A percentile compares a stretch with the other conserved stretches of the same genome.
Evolutionary conservation across 768 basidiomycete species (phyloP).

Genomic region (Mrakia gelida): DNA sequence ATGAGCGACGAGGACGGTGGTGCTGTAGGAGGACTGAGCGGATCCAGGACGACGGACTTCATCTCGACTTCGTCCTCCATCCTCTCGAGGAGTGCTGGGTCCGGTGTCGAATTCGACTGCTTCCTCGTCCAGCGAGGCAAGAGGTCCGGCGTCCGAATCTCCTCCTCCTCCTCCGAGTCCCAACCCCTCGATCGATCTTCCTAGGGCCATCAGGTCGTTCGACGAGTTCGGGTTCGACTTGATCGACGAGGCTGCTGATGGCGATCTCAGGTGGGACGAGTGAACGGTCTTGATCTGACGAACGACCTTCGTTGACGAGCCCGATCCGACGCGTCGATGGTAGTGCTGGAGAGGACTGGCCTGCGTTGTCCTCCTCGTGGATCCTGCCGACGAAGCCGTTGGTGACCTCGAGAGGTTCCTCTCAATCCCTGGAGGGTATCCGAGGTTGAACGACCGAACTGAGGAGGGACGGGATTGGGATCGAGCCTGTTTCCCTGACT

Average conservation of each 20-base stretch:
- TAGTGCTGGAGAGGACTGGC: constrained; percentile 72
- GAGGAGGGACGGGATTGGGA: constrained; percentile 69
- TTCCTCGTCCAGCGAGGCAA: constrained; percentile 13
- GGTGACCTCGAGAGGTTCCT: constrained; percentile 64
- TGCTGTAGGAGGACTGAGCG: constrained; percentile 35
- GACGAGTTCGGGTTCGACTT: constrained; percentile 58
- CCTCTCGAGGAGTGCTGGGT: neutral
- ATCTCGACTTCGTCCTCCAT: neutral
- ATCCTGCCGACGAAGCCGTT: constrained; percentile 70
- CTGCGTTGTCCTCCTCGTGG: constrained; percentile 52
- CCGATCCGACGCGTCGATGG: constrained; percentile 73
- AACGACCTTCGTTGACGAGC: constrained; percentile 75
- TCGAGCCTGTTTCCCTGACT: constrained; percentile 49
- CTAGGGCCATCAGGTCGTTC: constrained; percentile 43
- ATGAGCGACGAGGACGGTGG: constrained; percentile 71
- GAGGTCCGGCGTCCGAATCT: neutral
- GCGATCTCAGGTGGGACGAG: constrained; percentile 60
- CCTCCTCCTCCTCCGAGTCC: neutral
- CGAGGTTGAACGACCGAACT: constrained; percentile 65
- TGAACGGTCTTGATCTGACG: constrained; percentile 55
- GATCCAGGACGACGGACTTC: neutral
- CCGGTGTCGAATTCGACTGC: neutral
- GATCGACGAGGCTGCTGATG: constrained; percentile 70
- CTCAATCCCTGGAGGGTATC: constrained; percentile 32
- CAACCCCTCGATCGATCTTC: constrained; percentile 52